These are phyloP conservation scores for Hortaea sp. DNA, from an alignment of 2,329 filamentous ascomycete genomes.

Conservation along the genomic window DNA sequence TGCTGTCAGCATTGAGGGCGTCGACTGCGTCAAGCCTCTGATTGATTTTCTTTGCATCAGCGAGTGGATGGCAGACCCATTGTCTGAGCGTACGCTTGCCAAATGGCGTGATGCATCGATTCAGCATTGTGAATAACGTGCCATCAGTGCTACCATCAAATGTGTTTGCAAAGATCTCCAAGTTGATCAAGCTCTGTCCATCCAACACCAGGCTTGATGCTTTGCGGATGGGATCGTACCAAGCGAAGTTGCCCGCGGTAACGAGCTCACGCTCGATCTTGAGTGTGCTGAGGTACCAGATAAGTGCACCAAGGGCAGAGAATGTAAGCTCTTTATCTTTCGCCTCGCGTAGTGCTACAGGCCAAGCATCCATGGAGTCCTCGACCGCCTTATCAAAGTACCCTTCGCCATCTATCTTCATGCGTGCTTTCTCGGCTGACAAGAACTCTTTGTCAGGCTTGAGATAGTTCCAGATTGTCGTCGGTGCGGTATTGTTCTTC, in stretches of 20 bases:
- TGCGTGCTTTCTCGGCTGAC: constrained; percentile 69
- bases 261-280: constrained; percentile 84
- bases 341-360: constrained; percentile 58
- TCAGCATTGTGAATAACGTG: constrained; percentile 81
- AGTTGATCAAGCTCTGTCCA: constrained; percentile 90
- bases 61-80: constrained; percentile 93
- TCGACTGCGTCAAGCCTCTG: constrained; percentile 91
- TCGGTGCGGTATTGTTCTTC: constrained; percentile 89
- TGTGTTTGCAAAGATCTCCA: constrained; percentile 93
- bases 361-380: constrained; percentile 61
- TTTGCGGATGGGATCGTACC: constrained; percentile 89
- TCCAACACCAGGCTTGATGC: constrained; percentile 82
- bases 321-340: constrained; percentile 73
- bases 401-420: constrained; percentile 66
- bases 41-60: constrained; percentile 79
- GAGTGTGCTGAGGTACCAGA: constrained; percentile 71
- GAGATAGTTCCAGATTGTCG: constrained; percentile 89
- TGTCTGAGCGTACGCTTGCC: constrained; percentile 92
- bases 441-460: constrained; percentile 86
- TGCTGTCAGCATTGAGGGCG: constrained; percentile 73
- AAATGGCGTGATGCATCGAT: constrained; percentile 91
- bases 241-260: constrained; percentile 80
- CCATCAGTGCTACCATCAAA: constrained; percentile 77
- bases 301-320: constrained; percentile 80
- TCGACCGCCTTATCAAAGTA: constrained; percentile 61